Evolutionary conservation across 768 basidiomycete species (phyloP).

Genomic region (Hirschioporus abietinus): DNA sequence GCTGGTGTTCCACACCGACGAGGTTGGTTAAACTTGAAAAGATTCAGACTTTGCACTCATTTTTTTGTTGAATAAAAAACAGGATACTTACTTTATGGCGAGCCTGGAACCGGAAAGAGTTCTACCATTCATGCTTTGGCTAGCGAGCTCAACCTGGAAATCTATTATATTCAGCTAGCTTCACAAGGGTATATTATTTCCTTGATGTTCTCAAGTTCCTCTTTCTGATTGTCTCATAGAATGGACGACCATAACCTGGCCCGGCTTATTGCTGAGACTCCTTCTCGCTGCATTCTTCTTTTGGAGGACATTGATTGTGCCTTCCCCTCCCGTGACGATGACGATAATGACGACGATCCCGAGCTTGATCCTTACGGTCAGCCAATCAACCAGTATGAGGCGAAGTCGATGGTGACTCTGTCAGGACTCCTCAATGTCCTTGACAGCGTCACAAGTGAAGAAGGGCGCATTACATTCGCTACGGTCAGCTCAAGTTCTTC

Average conservation of each 20-base stretch:
- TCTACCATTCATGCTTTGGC: conserved; percentile 52
- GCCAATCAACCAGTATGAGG: conserved; percentile 11
- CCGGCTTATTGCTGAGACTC: conserved; percentile 39
- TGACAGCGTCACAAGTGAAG: conserved; percentile 57
- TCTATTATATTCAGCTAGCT: conserved; percentile 42
- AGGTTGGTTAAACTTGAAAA: conserved; percentile 31
- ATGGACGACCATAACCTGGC: conserved; percentile 47
- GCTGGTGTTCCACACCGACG: conserved; percentile 54
- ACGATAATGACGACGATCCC: conserved; percentile 19
- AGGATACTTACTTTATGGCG: neutral
- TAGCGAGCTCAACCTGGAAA: conserved; percentile 23
- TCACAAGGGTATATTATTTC: conserved; percentile 35
- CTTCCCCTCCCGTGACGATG: conserved; percentile 43
- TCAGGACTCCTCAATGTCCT: conserved; percentile 54
- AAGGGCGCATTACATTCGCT: conserved; percentile 57
- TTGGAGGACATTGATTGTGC: conserved; percentile 62
- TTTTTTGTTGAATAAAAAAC: neutral
- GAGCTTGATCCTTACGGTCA: conserved; percentile 13
- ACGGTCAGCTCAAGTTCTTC: conserved; percentile 32
- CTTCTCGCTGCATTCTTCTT: conserved; percentile 48
- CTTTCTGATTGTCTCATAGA: conserved; percentile 19
- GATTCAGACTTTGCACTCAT: neutral
- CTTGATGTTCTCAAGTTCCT: neutral
- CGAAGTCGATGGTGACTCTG: conserved; percentile 38
- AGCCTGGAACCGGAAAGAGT: neutral